Evolutionary conservation across 495 filamentous ascomycete genomes (phyloP).

Genomic region (Rusavskia elegans): DNA sequence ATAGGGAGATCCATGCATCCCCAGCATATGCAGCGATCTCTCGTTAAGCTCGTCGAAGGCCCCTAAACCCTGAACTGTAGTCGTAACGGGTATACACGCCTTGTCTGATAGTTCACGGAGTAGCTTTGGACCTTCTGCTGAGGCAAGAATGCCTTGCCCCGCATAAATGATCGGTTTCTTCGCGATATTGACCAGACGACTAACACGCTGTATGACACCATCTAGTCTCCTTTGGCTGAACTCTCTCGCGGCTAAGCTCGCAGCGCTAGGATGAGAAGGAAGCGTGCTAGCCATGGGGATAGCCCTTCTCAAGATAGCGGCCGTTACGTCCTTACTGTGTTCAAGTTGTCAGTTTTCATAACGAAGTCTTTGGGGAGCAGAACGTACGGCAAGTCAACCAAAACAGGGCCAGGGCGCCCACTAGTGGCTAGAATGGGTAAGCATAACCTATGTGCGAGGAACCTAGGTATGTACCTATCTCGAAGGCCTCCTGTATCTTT

Average conservation of each 20-base stretch:
- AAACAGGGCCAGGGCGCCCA: conserved; percentile 42
- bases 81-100: conserved; percentile 43
- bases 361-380: no score
- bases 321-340: conserved; percentile 35
- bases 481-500: conserved; percentile 45
- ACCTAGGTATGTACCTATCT: conserved; percentile 20
- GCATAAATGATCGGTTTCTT: conserved; percentile 46
- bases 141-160: conserved; percentile 39
- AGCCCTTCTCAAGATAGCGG: conserved; percentile 30
- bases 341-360: no score
- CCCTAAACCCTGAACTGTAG: conserved; percentile 49
- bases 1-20: conserved; percentile 47
- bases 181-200: conserved; percentile 39
- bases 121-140: conserved; percentile 32
- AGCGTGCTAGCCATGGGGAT: conserved; percentile 40
- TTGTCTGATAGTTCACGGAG: conserved; percentile 42
- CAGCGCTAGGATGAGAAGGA: conserved; percentile 38
- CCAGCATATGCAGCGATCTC: conserved; percentile 45
- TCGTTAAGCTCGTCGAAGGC: conserved; percentile 44
- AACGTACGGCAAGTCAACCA: conserved; percentile 36
- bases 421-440: conserved; percentile 24
- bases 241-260: conserved; percentile 35
- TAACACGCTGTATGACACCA: conserved; percentile 31
- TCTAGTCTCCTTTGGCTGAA: conserved; percentile 30
- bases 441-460: not conserved